Base-by-base conservation (phyloP, 345 rosid genomes). In the Arabidopsis suecica region DNA sequence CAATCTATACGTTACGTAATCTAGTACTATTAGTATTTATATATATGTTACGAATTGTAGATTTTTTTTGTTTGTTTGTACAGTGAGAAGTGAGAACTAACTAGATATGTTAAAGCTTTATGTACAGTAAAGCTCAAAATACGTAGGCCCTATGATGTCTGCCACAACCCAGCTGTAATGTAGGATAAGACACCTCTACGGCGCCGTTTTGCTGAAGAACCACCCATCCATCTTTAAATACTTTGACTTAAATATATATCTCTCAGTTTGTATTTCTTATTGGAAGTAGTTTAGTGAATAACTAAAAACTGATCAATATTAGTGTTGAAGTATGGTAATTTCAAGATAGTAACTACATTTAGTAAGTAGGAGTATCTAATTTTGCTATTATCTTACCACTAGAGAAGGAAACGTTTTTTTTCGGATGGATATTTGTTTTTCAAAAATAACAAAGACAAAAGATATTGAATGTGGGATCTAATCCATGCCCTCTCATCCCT, bases 161-260 rank as follows among this genome's bases (percentile, higher is more conserved):
- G 81, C 81, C 73, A 78, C 51, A 72, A 65, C 48, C 48, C 73
- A 71, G 77, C 73, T 72, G 77, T 53, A 78, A 48, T n/a, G 51
- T 72, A 78, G 77, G 77, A 78, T 40, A 78, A 78, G 77, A 78
- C 77, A 59, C 1, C 69, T 59, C 49, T 72, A 78, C 81, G 81
- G 77, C 81, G 81, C 81, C 81, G 77, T 72, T 78, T 78, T 78
- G 77, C 56, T 71, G 16, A 71, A 22, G 40, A 78, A 64, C n/a
- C 6, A 58, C 62, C 72, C 42, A 38, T 77, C 22, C 67, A 48
- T 78, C 72, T 78, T 68, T 77, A 49, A n/a, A 49, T 34, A 50
- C 68, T 57, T 65, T 78, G 77, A 72, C 81, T 65, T 65, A 18
- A 28, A 6, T 3, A 37, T 56, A 6, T 3, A 37, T 56, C 30